Percentiles rank a stretch among this genome's conserved stretches.
Conservation (phyloP, 192 early-diverging fungal genomes). For the Gaertneriomyces sp. region DNA sequence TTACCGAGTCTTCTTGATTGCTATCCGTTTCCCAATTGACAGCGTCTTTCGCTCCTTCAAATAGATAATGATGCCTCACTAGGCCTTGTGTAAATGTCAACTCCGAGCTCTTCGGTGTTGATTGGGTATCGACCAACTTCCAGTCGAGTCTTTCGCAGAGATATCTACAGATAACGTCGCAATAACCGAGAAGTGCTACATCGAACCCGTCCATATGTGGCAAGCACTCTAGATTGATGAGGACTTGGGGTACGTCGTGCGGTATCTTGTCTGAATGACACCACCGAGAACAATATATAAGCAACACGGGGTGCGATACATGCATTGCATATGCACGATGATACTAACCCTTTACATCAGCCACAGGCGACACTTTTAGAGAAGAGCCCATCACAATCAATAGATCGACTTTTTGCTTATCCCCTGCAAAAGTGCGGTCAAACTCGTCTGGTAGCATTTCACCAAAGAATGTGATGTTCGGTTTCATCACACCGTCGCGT, state of each 20-base stretch:
- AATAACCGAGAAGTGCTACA: conserved; percentile 80
- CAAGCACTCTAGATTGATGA: conserved; percentile 89
- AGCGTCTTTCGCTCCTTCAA: conserved; percentile 15
- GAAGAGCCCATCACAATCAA: conserved; percentile 94
- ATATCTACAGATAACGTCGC: conserved; percentile 77
- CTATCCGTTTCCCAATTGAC: no score
- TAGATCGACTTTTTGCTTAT: conserved; percentile 76
- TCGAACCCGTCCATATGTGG: conserved; percentile 79
- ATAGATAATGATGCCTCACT: conserved; percentile 19
- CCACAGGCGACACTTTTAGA: conserved; percentile 93
- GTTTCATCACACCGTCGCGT: conserved; percentile 73
- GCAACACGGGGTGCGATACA: not conserved
- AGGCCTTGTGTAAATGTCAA: not conserved
- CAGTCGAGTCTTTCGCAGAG: conserved; percentile 70
- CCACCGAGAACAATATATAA: not conserved
- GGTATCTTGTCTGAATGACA: conserved; percentile 61
- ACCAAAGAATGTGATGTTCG: conserved; percentile 97
- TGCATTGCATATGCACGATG: not conserved
- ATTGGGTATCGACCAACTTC: conserved; percentile 59
- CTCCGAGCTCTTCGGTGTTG: not conserved
- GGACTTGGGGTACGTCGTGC: conserved; percentile 75
- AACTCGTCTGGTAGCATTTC: conserved; percentile 84
- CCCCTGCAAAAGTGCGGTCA: conserved; percentile 64
- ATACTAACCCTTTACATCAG: conserved; percentile 71
- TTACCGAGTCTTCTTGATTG: no score